These are phyloP conservation scores for Microdochium trichocladiopsis DNA, from an alignment of 2,329 filamentous ascomycete genomes.

Conservation along the genomic window DNA sequence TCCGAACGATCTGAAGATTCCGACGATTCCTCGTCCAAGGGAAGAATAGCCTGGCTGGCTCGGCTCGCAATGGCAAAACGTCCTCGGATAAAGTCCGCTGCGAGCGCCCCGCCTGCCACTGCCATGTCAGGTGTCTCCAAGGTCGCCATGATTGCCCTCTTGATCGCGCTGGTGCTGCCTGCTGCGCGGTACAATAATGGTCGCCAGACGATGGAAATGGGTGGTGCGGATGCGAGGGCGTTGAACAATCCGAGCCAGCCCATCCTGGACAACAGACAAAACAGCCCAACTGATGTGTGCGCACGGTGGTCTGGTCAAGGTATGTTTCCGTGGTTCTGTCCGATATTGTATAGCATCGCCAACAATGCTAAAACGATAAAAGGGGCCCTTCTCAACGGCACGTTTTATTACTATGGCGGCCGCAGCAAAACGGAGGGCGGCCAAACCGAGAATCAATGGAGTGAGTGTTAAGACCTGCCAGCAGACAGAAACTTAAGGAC, in stretches of 20 bases:
- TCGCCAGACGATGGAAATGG: conserved; percentile 27
- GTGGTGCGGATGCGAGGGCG: conserved; percentile 40
- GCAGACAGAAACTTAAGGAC: background rate
- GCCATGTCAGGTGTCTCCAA: conserved; percentile 23
- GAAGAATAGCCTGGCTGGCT: conserved; percentile 30
- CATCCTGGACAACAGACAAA: conserved; percentile 29
- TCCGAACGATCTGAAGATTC: conserved; percentile 2
- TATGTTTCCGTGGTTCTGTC: conserved; percentile 14
- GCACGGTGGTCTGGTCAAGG: conserved; percentile 61
- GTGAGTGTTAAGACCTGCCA: conserved; percentile 31
- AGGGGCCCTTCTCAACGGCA: conserved; percentile 66
- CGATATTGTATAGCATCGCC: conserved; percentile 4
- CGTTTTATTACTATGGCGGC: conserved; percentile 70
- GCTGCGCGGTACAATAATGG: conserved; percentile 35
- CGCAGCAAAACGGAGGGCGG: conserved; percentile 49
- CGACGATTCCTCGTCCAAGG: conserved; percentile 6
- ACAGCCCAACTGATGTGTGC: conserved; percentile 51
- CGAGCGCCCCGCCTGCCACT: conserved; percentile 33
- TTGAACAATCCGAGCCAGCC: conserved; percentile 19
- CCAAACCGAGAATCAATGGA: conserved; percentile 63
- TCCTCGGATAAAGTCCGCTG: conserved; percentile 33
- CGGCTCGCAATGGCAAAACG: conserved; percentile 30
- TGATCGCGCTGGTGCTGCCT: conserved; percentile 44
- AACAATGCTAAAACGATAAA: conserved; percentile 4
- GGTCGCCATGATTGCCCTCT: conserved; percentile 37